Evolutionary conservation across 805 yeast species (phyloP).

Genomic region (Teunomyces panamensis): DNA sequence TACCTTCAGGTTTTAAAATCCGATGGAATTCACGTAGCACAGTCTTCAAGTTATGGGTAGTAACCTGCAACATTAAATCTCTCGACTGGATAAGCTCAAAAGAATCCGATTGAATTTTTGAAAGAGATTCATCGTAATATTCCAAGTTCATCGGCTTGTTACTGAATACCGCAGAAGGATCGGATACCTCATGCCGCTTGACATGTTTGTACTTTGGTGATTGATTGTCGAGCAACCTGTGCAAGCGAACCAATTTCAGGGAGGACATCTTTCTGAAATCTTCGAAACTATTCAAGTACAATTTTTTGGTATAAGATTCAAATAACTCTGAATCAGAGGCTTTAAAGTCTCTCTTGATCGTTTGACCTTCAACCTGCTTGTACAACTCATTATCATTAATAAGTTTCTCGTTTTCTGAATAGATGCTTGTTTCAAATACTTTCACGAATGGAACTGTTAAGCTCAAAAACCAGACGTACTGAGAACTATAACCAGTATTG

Average conservation of each 20-base stretch:
- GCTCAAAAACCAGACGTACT: slow-evolving; percentile 38
- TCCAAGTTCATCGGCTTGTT: slow-evolving; percentile 33
- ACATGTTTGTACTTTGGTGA: slow-evolving; percentile 15
- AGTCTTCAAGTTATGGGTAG: slow-evolving; percentile 21
- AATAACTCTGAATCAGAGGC: slow-evolving; percentile 21
- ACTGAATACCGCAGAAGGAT: slow-evolving; percentile 13
- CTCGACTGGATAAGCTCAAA: slow-evolving; percentile 38
- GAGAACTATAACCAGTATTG: slow-evolving; percentile 31
- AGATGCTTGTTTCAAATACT: slow-evolving; percentile 31
- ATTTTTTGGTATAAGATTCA: slow-evolving; percentile 18
- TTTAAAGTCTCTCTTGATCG: slow-evolving; percentile 16
- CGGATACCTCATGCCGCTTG: slow-evolving; percentile 14
- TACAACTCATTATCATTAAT: slow-evolving; percentile 14
- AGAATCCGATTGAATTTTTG: slow-evolving; percentile 6
- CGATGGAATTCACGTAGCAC: slow-evolving; percentile 33
- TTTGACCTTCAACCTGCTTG: slow-evolving; percentile 3
- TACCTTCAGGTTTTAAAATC: slow-evolving; percentile 34
- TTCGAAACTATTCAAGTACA: slow-evolving; percentile 17
- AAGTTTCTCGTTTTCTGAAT: slow-evolving; percentile 22
- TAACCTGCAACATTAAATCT: slow-evolving; percentile 34
- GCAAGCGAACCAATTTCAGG: slow-evolving; percentile 18
- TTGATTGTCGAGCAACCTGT: slow-evolving; percentile 17
- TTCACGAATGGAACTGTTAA: slow-evolving; percentile 35
- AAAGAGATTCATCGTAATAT: slow-evolving; percentile 17
- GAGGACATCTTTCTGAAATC: slow-evolving; percentile 14